Evolutionary conservation across 2,329 filamentous ascomycete genomes (phyloP), one percentile per base, ranked within the genome.

Genomic region (Hypoxylon sp.): DNA sequence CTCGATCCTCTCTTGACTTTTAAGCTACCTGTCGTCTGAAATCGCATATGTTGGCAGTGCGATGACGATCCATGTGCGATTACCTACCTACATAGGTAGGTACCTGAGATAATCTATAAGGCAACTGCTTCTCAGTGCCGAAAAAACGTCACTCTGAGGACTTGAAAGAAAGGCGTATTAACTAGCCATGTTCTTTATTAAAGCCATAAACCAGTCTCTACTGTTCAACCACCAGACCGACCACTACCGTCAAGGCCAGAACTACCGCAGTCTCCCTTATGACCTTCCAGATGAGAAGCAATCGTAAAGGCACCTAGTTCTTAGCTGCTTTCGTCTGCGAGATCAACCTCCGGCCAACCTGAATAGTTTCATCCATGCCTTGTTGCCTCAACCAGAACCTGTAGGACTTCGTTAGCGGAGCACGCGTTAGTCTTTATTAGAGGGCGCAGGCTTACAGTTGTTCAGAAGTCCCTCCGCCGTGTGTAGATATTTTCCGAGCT

Each of bases 371-470:
- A 3, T 80, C 78, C 74, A 85, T 82, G 9, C 86, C 83, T 53
- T 83, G 81, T 73, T 89, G 87, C n/a, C 85, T 82, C 59, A 84
- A 80, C 87, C 87, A 90, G 75, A 90, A 89, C 64, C 85, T 87
- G 50, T 44, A 36, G 16, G 26, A 11, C 3, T 4, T 12, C 16
- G 44, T 78, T 69, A 78, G 72, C 46, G 57, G 40, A 56, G 2
- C 0, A 36, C 14, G 26, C 3, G 24, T 36, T 51, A n/a, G 1
- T 50, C 6, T 1, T 2, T 49, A 5, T 30, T 9, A n/a, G 20
- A n/a, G 8, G 16, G 14, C 28, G 16, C 42, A 38, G 8, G 71
- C 83, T 78, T 74, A 85, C 82, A 78, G 68, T 67, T 88, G 81
- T 65, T 87, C 85, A 1, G 84, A 81, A 2, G 80, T 80, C 36